These are phyloP conservation scores for Amphibolis antarctica DNA, from an alignment of 106 monocot genomes.

Conservation along the genomic window DNA sequence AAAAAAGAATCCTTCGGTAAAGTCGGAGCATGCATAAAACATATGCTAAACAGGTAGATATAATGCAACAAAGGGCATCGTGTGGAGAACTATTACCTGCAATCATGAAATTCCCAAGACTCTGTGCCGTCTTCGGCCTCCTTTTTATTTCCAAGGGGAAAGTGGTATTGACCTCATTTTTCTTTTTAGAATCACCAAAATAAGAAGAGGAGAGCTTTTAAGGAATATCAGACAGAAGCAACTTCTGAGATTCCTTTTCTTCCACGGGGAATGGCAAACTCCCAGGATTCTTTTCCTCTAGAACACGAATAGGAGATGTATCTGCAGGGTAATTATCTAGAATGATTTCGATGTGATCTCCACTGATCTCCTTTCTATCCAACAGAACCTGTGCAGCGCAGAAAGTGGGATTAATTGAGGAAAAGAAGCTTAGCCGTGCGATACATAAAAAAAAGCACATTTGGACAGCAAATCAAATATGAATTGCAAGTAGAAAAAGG, in stretches of 20 bases:
- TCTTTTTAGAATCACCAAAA: too few species aligned
- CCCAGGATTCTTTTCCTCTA: slow-evolving; percentile 70
- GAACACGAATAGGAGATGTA: slow-evolving; percentile 35
- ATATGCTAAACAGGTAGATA: too few species aligned
- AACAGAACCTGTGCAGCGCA: slow-evolving; percentile 50
- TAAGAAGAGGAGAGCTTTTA: too few species aligned
- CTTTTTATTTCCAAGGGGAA: too few species aligned
- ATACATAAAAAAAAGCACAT: background rate
- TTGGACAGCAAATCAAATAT: background rate
- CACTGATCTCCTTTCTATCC: slow-evolving; percentile 63
- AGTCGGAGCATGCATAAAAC: too few species aligned
- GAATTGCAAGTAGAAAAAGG: background rate
- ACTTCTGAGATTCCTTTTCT: slow-evolving; percentile 2
- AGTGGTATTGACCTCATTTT: too few species aligned
- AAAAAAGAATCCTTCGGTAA: too few species aligned
- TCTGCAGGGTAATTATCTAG: slow-evolving; percentile 53
- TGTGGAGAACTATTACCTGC: too few species aligned
- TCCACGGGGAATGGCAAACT: slow-evolving; percentile 40
- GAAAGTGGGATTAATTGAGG: background rate
- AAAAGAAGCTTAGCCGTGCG: background rate
- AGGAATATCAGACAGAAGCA: background rate
- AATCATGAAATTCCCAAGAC: too few species aligned
- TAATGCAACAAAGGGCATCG: too few species aligned
- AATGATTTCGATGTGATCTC: slow-evolving; percentile 71
- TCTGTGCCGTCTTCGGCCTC: too few species aligned